A percentile compares a stretch with the other conserved stretches of the same genome.
These are phyloP conservation scores for Daldinia caldariorum DNA, from an alignment of 495 filamentous ascomycete genomes.

Conservation along the genomic window DNA sequence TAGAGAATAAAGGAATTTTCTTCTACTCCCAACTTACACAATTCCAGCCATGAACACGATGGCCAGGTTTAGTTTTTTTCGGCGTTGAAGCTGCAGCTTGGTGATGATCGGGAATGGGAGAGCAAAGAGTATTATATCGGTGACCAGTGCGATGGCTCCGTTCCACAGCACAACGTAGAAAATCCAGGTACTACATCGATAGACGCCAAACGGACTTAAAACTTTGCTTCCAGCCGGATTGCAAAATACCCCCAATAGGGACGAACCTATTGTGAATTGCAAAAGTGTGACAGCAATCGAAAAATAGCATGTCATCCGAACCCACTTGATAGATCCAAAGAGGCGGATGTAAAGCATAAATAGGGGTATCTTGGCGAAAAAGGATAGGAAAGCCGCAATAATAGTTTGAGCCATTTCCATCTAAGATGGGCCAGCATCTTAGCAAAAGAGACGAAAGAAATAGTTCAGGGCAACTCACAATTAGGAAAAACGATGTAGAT, in stretches of 20 bases:
- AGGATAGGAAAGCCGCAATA: neutral
- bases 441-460: neutral
- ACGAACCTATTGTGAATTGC: neutral
- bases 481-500: neutral
- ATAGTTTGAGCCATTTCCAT: neutral
- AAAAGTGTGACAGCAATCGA: neutral
- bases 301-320: neutral
- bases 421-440: neutral
- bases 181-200: neutral
- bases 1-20: neutral
- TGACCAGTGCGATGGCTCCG: neutral
- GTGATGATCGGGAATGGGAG: neutral
- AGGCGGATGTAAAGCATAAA: neutral
- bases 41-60: neutral
- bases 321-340: neutral
- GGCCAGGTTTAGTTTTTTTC: neutral
- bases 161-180: neutral
- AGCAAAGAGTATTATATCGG: slow-evolving; percentile 1
- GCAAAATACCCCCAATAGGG: neutral
- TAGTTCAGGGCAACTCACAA: neutral
- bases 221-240: neutral
- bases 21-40: neutral
- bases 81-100: neutral
- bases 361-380: neutral
- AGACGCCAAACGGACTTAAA: neutral